Evolutionary conservation across 1,139 yeast genomes (phyloP).

Genomic region (Saccharomyces hybrid): DNA sequence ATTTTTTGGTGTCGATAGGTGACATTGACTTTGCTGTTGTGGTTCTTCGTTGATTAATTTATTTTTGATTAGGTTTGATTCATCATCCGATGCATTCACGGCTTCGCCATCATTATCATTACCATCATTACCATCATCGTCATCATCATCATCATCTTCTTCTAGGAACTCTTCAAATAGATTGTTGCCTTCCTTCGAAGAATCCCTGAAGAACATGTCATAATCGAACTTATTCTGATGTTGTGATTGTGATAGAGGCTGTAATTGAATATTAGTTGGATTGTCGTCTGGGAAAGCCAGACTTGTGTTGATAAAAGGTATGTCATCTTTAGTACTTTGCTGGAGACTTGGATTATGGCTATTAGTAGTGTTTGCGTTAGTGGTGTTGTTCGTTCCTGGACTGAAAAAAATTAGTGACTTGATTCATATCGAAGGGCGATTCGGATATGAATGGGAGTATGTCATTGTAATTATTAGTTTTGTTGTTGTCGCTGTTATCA

Average conservation of each 20-base stretch:
- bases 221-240: conserved; percentile 1
- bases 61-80: conserved; percentile 4
- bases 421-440: conserved; percentile 3
- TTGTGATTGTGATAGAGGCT: neutral
- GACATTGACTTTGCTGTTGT: neutral
- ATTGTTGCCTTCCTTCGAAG: conserved; percentile 3
- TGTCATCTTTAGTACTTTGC: conserved; percentile 1
- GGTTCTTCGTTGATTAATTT: conserved; percentile 18
- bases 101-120: conserved; percentile 4
- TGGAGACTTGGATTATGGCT: neutral
- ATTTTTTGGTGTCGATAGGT: neutral
- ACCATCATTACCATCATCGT: conserved; percentile 3
- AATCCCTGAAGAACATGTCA: conserved; percentile 4
- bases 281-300: conserved; percentile 21
- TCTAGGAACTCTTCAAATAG: conserved; percentile 8
- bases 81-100: conserved; percentile 10
- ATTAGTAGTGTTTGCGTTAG: neutral
- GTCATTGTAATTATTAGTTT: neutral
- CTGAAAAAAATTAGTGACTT: neutral
- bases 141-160: conserved; percentile 5
- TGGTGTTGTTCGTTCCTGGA: conserved; percentile 1
- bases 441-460: conserved; percentile 2
- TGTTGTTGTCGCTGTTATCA: conserved; percentile 2
- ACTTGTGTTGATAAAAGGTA: conserved; percentile 20
- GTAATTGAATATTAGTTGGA: neutral